phyloP scores from a whole-genome alignment of 257 asterid genomes.

The Solanum neorickii region DNA sequence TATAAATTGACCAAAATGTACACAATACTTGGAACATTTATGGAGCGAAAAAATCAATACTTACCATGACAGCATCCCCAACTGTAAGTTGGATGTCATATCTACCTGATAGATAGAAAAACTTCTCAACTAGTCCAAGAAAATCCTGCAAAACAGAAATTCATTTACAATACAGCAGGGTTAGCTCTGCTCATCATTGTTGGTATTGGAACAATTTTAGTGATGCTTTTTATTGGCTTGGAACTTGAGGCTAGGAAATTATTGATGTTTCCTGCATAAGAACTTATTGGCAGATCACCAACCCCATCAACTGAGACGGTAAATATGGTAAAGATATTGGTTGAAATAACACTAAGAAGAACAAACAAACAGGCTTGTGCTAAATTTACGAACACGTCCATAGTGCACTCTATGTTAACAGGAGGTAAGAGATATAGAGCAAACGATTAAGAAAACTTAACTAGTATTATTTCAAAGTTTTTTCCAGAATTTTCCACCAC shows the following conservation, averaged over 20 bases:
- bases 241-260: background rate
- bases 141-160: conserved; percentile 63
- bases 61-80: conserved; percentile 91
- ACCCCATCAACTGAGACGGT: conserved; percentile 28
- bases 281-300: background rate
- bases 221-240: background rate
- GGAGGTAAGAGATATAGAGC: background rate
- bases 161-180: conserved; percentile 11
- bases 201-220: background rate
- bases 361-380: background rate
- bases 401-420: background rate
- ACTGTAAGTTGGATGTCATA: conserved; percentile 80
- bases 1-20: background rate
- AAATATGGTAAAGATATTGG: background rate
- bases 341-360: background rate
- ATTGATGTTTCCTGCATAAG: background rate
- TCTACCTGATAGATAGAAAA: conserved; percentile 75
- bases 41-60: conserved; percentile 9
- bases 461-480: conserved; percentile 57
- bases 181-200: background rate
- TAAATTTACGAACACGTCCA: background rate
- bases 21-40: background rate
- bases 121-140: conserved; percentile 91
- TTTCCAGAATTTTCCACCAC: conserved; percentile 63
- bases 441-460: conserved; percentile 28